These are phyloP conservation scores for Lithospermum erythrorhizon DNA, from an alignment of 257 asterid species.

Conservation along the genomic window DNA sequence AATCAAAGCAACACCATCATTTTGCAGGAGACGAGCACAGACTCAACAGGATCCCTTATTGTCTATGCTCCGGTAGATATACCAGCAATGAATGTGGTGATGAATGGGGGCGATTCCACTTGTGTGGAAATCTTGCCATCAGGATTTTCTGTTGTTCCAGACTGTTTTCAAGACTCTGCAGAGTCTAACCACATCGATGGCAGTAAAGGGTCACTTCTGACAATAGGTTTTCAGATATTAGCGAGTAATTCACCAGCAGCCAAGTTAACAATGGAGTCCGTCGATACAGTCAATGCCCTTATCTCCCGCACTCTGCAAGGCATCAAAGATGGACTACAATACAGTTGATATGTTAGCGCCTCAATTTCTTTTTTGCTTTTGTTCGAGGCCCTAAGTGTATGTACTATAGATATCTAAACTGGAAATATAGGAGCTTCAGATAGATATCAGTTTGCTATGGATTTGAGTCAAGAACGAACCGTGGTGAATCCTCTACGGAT, in stretches of 20 bases:
- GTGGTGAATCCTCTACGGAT: slow-evolving; percentile 18
- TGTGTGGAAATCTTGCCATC: slow-evolving; percentile 55
- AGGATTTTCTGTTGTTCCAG: slow-evolving; percentile 66
- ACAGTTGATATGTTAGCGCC: slow-evolving; percentile 16
- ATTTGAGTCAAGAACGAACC: slow-evolving; percentile 86
- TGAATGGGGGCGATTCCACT: slow-evolving; percentile 65
- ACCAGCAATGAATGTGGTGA: slow-evolving; percentile 34
- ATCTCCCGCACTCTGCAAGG: slow-evolving; percentile 48
- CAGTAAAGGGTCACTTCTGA: slow-evolving; percentile 48
- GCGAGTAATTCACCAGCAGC: slow-evolving; percentile 43
- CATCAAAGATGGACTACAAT: slow-evolving; percentile 38
- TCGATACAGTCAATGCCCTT: slow-evolving; percentile 50
- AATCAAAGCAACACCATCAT: slow-evolving; percentile 37
- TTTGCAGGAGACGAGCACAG: slow-evolving; percentile 59
- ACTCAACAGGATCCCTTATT: slow-evolving; percentile 49
- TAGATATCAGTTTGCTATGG: too few species aligned
- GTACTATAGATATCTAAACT: background rate
- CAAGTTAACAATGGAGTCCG: slow-evolving; percentile 52
- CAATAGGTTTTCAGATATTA: slow-evolving; percentile 58
- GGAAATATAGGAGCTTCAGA: background rate
- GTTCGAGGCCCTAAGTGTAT: background rate
- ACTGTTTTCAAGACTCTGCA: slow-evolving; percentile 22
- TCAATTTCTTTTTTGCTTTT: background rate
- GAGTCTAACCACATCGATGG: slow-evolving; percentile 11
- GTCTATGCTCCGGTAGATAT: slow-evolving; percentile 52